Base-by-base conservation (phyloP, 768 basidiomycete genomes). In the Termitomyces heimii region DNA sequence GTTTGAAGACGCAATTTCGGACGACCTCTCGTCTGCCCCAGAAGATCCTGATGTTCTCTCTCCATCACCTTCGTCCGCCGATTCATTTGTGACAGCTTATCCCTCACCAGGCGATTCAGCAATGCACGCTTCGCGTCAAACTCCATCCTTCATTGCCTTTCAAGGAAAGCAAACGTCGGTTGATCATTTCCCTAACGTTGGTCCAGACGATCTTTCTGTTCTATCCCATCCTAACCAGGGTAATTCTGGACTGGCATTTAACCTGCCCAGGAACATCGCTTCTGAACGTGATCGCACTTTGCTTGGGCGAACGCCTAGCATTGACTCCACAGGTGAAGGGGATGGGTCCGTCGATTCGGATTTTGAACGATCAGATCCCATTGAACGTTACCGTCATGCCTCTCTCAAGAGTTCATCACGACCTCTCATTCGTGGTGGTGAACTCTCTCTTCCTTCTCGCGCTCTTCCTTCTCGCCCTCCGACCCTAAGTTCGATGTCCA, bases 121-220 rank as follows among this genome's bases (percentile, higher is more conserved):
- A 51, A 61, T 29, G 43, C 55, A 24, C 62, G 65, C 55, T 57
- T 65, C 55, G 57, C 73, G 35, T 34, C 66, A 57, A 50, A 59
- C 58, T 45, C 57, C 66, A 29, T 64, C 70, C 37, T 66, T 71
- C 54, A 67, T 71, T 54, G 58, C 65, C 22, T 65, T 75, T 22
- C 71, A 75, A 46, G 69, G 66, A 64, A 90, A 90, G 73, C 86
- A 88, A 29, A 71, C 87, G 58, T 91, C 89, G 22, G 88, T 85
- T 58, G 89, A 91, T 69, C 91, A 89, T 10, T 86, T 91, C 68
- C 78, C 81, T 49, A 74, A 73, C 35, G 74, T 75, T 65, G 70
- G 71, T 62, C 73, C 72, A 61, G 74, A 77, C 43, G 57, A 69
- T 29, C 61, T 70, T 9, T 58, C 67, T 54, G 62, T 70, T 22